Conservation (phyloP, 441 rosid species). For the Gossypium davidsonii region DNA sequence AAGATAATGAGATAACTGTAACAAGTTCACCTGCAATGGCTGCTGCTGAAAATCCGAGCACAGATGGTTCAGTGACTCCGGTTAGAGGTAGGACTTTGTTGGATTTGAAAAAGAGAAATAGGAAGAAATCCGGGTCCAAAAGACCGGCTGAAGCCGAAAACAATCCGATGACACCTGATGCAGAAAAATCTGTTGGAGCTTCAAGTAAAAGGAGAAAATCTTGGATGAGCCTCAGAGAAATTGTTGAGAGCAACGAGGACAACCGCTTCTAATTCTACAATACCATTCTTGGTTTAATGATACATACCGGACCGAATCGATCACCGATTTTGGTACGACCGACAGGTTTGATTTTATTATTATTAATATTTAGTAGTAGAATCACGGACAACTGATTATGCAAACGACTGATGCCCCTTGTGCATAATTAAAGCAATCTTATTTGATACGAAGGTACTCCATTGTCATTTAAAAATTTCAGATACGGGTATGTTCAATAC, state of each 20-base stretch:
- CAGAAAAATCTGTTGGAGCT: conserved; percentile 22
- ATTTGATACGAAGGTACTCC: no score
- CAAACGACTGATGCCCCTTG: no score
- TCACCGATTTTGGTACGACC: no score
- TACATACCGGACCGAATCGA: no score
- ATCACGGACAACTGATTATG: no score
- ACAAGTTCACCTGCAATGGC: conserved; percentile 15
- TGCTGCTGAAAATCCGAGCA: conserved; percentile 8
- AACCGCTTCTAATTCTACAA: conserved; percentile 14
- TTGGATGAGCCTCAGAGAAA: conserved; percentile 57
- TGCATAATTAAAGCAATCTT: no score
- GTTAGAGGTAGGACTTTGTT: conserved; percentile 20
- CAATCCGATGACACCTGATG: neutral
- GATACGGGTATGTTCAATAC: no score
- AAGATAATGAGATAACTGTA: conserved; percentile 8
- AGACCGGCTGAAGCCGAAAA: conserved; percentile 26
- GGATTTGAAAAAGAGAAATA: conserved; percentile 31
- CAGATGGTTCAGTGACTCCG: conserved; percentile 27
- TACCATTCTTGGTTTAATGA: conserved; percentile 30
- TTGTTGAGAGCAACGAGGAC: conserved; percentile 30
- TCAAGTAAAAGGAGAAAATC: conserved; percentile 46
- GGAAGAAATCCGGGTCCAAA: conserved; percentile 22
- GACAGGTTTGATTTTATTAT: no score
- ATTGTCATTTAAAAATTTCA: no score
- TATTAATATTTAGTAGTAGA: no score